Base-by-base conservation (phyloP, 2,329 filamentous ascomycete genomes). In the Lecanicillium sp. region DNA sequence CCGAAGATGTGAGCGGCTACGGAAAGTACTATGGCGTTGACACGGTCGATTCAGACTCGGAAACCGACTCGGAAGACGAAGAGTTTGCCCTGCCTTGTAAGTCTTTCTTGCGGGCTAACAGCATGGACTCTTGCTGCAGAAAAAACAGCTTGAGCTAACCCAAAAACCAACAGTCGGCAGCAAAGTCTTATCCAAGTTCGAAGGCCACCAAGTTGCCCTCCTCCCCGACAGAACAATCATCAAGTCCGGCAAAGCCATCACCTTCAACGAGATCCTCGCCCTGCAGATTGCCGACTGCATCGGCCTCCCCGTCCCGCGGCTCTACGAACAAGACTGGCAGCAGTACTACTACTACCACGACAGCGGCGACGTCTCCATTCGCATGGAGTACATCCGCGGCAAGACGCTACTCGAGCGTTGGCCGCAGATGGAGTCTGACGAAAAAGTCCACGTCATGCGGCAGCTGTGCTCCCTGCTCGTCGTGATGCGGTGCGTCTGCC, bases 321-420 rank as follows among this genome's bases (percentile, higher is more conserved):
- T 41, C 13, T 41, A 37, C 29, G 36, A 34, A 22, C 39, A 34
- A n/a, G 39, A 41, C 25, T 33, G 17, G 17, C 20, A 37, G 17
- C 36, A 37, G 17, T 22, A 33, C 20, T 10, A 5, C 5, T 19
- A 19, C 12, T 3, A 29, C 4, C 22, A 29, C 4, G 34, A 32
- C 13, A 27, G 28, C 14, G 34, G 36, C 22, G 17, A 33, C n/a
- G 36, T 33, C 33, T 37, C 33, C 14, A 37, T 41, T 29, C 36
- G 36, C 10, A 41, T 41, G 39, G 36, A 34, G 29, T 41, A 33
- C 39, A 37, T 41, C 15, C 19, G 22, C n/a, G 39, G 39, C 6
- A 32, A 27, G 17, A n/a, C 39, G 2, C 34, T 41, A 11, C 36
- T 34, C 29, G 33, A 29, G 25, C 15, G n/a, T 2, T 41, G 39